Evolutionary conservation across 495 filamentous ascomycete genomes (phyloP).

Genomic region (Daldinia decipiens): DNA sequence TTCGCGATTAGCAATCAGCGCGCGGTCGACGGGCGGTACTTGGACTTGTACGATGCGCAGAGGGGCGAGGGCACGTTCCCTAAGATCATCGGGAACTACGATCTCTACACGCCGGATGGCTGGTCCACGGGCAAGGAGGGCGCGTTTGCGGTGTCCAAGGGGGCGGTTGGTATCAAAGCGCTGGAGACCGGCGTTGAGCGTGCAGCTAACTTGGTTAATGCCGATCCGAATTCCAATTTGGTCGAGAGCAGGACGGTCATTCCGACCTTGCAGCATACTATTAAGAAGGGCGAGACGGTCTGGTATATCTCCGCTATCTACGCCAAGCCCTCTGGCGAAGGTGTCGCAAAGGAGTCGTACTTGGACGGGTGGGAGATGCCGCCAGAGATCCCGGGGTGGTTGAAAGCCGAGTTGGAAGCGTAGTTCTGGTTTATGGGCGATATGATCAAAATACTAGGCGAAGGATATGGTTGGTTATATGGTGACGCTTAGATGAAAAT

Average conservation of each 20-base stretch:
- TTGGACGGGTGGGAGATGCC: constrained; percentile 65
- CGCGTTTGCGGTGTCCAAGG: constrained; percentile 72
- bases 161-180: constrained; percentile 76
- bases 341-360: constrained; percentile 51
- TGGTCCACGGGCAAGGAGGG: constrained; percentile 60
- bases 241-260: constrained; percentile 75
- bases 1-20: constrained; percentile 76
- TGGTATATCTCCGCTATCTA: constrained; percentile 65
- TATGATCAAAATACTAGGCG: not conserved
- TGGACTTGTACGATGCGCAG: constrained; percentile 61
- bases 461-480: not conserved
- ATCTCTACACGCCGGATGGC: constrained; percentile 65
- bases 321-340: constrained; percentile 58
- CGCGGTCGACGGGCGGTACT: constrained; percentile 65
- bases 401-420: constrained; percentile 57
- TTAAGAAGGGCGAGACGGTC: constrained; percentile 56
- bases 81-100: constrained; percentile 65
- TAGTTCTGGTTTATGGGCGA: constrained; percentile 8
- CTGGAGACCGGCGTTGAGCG: constrained; percentile 56
- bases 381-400: constrained; percentile 65
- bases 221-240: constrained; percentile 82
- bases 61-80: constrained; percentile 60
- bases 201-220: constrained; percentile 69
- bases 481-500: constrained; percentile 22
- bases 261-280: constrained; percentile 68